Conservation (phyloP, 1,284 basidiomycete genomes). For the Cutaneotrichosporon mucoides region DNA sequence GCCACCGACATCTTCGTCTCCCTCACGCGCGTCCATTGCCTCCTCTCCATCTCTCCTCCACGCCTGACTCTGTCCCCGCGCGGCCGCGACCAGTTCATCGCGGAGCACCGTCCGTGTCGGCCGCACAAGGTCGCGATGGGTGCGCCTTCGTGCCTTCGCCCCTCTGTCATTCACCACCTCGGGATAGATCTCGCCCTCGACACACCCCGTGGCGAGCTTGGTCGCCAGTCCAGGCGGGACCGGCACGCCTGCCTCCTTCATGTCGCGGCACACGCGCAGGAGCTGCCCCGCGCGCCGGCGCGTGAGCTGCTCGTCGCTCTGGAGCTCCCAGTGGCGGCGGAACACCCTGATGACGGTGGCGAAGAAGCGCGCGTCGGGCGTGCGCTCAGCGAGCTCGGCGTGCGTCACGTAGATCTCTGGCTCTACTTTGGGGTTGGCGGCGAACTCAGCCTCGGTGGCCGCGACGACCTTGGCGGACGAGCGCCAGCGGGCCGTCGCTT, state of each 20-base stretch:
- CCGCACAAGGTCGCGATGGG: no score
- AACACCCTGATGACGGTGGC: conserved; percentile 16
- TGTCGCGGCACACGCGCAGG: not conserved
- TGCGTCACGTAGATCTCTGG: not conserved
- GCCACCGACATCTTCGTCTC: no score
- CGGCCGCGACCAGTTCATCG: no score
- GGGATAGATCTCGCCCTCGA: not conserved
- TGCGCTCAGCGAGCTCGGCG: not conserved
- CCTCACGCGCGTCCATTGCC: no score
- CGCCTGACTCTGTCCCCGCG: no score
- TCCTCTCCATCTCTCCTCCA: no score
- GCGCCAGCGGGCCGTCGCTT: conserved; percentile 1
- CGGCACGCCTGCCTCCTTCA: conserved; percentile 8
- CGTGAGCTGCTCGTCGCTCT: not conserved
- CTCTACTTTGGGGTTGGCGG: no score
- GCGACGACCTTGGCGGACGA: not conserved
- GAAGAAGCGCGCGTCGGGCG: conserved; percentile 22
- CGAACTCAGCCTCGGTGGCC: no score
- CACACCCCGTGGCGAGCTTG: conserved; percentile 2
- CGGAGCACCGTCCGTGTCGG: no score
- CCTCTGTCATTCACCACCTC: not conserved
- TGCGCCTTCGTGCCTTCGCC: no score
- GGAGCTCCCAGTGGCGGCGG: conserved; percentile 4
- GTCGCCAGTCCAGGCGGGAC: conserved; percentile 8
- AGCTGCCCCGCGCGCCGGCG: not conserved